Base-by-base conservation (phyloP, 176 grass and related monocot species). In the Oryza glaberrima region DNA sequence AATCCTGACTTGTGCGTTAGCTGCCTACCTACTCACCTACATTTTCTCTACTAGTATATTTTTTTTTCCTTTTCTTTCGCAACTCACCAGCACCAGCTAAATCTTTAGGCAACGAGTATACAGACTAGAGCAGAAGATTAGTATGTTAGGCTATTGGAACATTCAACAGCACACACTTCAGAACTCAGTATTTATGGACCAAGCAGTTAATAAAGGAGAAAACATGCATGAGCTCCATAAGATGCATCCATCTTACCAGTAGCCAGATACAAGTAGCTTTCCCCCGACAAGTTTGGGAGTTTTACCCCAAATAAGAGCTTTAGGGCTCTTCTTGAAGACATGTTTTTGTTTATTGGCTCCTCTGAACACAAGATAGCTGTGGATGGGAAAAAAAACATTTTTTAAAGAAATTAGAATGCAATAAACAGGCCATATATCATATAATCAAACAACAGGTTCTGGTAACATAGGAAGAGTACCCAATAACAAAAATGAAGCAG, bases 291-390 rank as follows among this genome's bases (percentile, higher is more conserved):
- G 82, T 90, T 95, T 94, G 75, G 96, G 93, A 78, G 88, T 77
- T 86, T 90, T 92, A 69, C 93, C 96, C 96, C 96, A 98, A 83
- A 98, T 96, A 23, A 48, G 86, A 94, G 90, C 86, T 75, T 96
- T 98, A 78, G 93, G 91, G 52, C 95, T 86, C 86, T 95, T 95
- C 90, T 98, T 98, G 82, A 98, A 94, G 77, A 95, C 7, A 85
- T 98, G 93, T 63, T 98, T 95, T 78, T 98, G 96, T 72, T 94
- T 98, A 87, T 98, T 98, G 65, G 96, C 91, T 78, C 91, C 96
- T 87, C 96, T 88, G 79, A 98, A 98, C 85, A 96, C 90, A 47
- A 82, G 40, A 69, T 98, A 98, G 25, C 93, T 98, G 86, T 79
- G 76, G 54, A 75, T n/a, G 30, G 38, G 77, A 72, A 34, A 70